Percentiles rank a stretch among this genome's conserved stretches.
Evolutionary conservation across 352 stramenopile species (phyloP).

Genomic region (Peronospora belbahrii): DNA sequence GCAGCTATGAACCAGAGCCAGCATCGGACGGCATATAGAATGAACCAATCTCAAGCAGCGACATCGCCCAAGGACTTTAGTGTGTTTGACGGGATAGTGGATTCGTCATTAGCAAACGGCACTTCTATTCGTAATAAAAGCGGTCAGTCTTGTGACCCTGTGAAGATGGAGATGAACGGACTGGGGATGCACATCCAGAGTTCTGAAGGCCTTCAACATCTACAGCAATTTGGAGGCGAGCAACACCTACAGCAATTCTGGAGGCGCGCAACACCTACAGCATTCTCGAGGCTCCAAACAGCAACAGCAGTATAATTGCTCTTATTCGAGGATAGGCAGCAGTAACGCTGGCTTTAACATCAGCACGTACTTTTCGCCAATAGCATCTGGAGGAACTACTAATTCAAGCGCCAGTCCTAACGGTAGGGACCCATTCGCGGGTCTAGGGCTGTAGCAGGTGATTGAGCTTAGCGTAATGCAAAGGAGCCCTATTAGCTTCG

Average conservation of each 20-base stretch:
- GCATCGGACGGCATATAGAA: conserved; percentile 12
- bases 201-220: conserved; percentile 17
- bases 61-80: conserved; percentile 42
- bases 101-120: conserved; percentile 20
- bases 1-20: conserved; percentile 15
- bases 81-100: conserved; percentile 47
- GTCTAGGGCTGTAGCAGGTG: conserved; percentile 36
- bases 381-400: conserved; percentile 7
- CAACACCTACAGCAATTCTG: no score
- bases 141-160: conserved; percentile 13
- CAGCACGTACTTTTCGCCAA: conserved; percentile 38
- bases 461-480: conserved; percentile 8
- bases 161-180: conserved; percentile 25
- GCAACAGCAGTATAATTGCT: conserved; percentile 21
- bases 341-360: conserved; percentile 35
- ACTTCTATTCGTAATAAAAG: conserved; percentile 21
- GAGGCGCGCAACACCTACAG: no score
- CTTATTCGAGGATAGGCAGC: conserved; percentile 28
- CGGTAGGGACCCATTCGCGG: conserved; percentile 64
- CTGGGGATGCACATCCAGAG: conserved; percentile 30
- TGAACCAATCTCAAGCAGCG: conserved; percentile 21
- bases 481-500: neutral
- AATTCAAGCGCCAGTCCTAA: conserved; percentile 10
- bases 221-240: no score
- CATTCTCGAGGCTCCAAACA: conserved; percentile 17